A percentile compares a stretch with the other conserved stretches of the same genome.
Evolutionary conservation across 345 rosid species (phyloP).

Genomic region (Ailanthus altissimus): DNA sequence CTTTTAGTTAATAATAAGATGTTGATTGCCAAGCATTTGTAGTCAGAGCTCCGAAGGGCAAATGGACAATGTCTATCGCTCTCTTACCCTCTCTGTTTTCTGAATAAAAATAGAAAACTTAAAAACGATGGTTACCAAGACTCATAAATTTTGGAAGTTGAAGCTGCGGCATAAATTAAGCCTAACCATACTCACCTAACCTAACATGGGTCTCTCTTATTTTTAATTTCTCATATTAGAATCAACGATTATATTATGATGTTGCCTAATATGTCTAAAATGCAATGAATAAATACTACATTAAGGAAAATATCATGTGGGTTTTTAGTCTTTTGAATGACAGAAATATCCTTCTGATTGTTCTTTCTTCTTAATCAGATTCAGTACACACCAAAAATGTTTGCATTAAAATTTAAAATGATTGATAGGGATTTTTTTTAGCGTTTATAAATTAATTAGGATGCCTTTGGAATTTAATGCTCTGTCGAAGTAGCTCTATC

Average conservation of each 20-base stretch:
- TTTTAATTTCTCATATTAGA: not conserved
- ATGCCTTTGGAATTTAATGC: slow-evolving; percentile 12
- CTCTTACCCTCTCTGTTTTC: not conserved
- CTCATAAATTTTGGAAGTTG: slow-evolving; percentile 17
- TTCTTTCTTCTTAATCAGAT: not conserved
- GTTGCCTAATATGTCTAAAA: not conserved
- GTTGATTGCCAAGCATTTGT: slow-evolving; percentile 2
- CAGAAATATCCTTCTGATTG: not conserved
- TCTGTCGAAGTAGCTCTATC: not conserved
- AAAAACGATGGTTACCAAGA: slow-evolving; percentile 19
- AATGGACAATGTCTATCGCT: not conserved
- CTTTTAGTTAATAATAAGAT: not conserved
- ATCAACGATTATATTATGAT: not conserved
- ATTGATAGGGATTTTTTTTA: slow-evolving; percentile 7
- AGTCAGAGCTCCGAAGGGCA: not conserved
- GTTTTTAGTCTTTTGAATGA: not conserved
- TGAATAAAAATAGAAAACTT: not conserved
- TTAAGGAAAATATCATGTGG: not conserved
- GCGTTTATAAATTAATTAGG: not conserved
- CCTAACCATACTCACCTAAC: slow-evolving; percentile 21
- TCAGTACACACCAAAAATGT: not conserved
- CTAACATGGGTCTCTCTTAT: not conserved
- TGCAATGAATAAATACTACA: no score
- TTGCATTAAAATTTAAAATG: not conserved
- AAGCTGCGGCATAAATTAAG: slow-evolving; percentile 4